Base-by-base conservation (phyloP, 1,284 basidiomycete genomes). In the Leccinum pachyderme region DNA sequence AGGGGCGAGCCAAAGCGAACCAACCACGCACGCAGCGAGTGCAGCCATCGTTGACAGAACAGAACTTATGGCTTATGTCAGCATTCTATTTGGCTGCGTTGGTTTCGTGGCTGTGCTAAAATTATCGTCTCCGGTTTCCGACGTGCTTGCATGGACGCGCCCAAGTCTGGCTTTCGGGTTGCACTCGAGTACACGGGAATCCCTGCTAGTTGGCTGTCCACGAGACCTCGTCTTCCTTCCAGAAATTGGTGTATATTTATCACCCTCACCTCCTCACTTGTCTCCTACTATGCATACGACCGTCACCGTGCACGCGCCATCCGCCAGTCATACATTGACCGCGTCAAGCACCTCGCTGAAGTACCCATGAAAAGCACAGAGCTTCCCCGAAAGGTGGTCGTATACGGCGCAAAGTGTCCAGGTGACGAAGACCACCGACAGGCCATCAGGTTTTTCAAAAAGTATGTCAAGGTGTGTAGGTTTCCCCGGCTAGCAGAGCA, bases 231-330 rank as follows among this genome's bases (percentile, higher is more conserved):
- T 63, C 80, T 97, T 37, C 95, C 95, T 6, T 93, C 91, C 2
- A 82, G 93, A 59, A 97, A 97, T 69, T 95, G 92, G 93, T 84
- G 92, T 68, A 94, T 98, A 67, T 98, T 97, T 73, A 79, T 93
- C 57, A 79, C 84, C 33, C 75, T 93, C 59, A 86, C 90, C 11
- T 86, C 85, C 24, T 81, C 87, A 4, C 63, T 92, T 47, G 68
- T 86, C 6, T 89, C 86, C 29, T 81, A 85, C 54, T 97, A 94
- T 75, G 78, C 84, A 53, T 94, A 96, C 68, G 95, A 98, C 79
- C 83, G 93, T 25, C 75, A 78, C 58, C 77, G 94, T 73, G 93
- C 90, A 73, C 85, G 83, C 60, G 69, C 76, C 49, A 90, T 98
- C 63, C 85, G 86, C 45, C 77, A 87, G 63, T 81, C 85, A 53